Conservation (phyloP, 164 flowering plant species). For the Macadamia integrifolia region DNA sequence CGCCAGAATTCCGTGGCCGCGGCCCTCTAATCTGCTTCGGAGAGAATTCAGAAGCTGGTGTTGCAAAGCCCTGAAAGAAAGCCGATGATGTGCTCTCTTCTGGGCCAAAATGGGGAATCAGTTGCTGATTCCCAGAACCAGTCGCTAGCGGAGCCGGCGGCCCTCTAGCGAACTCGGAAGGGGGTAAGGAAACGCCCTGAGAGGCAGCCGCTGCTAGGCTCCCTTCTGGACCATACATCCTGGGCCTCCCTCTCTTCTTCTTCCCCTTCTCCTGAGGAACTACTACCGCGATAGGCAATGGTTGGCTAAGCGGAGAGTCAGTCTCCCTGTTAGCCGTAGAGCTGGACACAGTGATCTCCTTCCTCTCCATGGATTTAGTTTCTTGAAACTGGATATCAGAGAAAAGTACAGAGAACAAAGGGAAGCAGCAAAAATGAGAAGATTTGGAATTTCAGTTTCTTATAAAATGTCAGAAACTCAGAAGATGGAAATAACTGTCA, state of each 20-base stretch:
- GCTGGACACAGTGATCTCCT: slow-evolving; percentile 43
- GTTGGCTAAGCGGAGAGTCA: slow-evolving; percentile 33
- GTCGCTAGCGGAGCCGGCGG: no score
- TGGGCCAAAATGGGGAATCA: no score
- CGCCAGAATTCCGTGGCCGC: slow-evolving; percentile 56
- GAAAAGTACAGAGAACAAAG: neutral
- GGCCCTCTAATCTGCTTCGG: slow-evolving; percentile 48
- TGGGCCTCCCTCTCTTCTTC: slow-evolving; percentile 83
- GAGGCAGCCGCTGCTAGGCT: neutral
- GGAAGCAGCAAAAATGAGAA: neutral
- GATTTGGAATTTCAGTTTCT: neutral
- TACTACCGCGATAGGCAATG: slow-evolving; percentile 1
- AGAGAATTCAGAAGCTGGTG: slow-evolving; percentile 25
- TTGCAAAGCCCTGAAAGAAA: slow-evolving; percentile 26
- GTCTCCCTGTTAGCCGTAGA: slow-evolving; percentile 33
- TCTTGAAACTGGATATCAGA: neutral
- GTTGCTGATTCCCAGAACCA: no score
- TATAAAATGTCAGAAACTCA: neutral
- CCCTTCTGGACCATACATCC: slow-evolving; percentile 75
- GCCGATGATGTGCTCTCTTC: neutral
- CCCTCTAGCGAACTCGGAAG: no score
- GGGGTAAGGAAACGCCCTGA: no score
- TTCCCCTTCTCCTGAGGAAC: slow-evolving; percentile 26
- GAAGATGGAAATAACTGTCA: neutral
- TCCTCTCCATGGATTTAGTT: slow-evolving; percentile 35